Percentiles rank a stretch among this genome's conserved stretches.
Conservation (phyloP, 2,329 filamentous ascomycete genomes). For the Colletotrichum sp. region DNA sequence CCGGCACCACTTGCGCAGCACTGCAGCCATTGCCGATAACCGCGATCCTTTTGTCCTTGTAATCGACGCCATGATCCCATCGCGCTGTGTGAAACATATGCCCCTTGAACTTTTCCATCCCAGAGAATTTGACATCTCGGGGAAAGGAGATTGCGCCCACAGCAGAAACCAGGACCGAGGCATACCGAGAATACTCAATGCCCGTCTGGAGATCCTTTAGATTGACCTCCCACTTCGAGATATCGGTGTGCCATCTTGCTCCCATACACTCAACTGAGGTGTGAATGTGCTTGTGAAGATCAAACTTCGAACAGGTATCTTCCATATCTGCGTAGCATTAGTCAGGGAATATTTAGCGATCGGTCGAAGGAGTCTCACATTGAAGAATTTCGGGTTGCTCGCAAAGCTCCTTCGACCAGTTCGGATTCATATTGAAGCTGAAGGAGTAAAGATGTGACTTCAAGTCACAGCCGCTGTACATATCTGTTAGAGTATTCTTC, state of each 20-base stretch:
- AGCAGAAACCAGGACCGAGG: conserved; percentile 28
- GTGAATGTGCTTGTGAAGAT: conserved; percentile 26
- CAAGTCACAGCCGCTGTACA: conserved; percentile 30
- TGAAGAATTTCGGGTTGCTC: conserved; percentile 39
- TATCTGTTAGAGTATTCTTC: background rate
- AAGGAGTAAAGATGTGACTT: conserved; percentile 45
- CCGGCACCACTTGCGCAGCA: conserved; percentile 39
- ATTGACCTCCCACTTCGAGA: conserved; percentile 23
- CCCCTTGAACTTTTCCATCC: conserved; percentile 36
- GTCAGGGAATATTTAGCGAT: background rate
- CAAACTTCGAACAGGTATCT: conserved; percentile 24
- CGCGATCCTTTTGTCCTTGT: conserved; percentile 34
- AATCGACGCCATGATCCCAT: conserved; percentile 34
- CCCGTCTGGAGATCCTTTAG: conserved; percentile 22
- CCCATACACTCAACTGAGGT: conserved; percentile 24
- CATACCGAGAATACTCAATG: conserved; percentile 20
- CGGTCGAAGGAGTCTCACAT: conserved; percentile 19
- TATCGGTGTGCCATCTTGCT: conserved; percentile 24
- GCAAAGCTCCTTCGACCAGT: conserved; percentile 39
- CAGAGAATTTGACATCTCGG: conserved; percentile 28
- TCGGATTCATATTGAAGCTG: conserved; percentile 43
- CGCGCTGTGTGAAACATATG: conserved; percentile 37
- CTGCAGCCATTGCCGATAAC: conserved; percentile 42
- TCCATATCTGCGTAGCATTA: conserved; percentile 12
- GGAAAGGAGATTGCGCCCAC: conserved; percentile 29